phyloP scores from a whole-genome alignment of 371 early-diverging fungal species.

The Rhizopus delemar region DNA sequence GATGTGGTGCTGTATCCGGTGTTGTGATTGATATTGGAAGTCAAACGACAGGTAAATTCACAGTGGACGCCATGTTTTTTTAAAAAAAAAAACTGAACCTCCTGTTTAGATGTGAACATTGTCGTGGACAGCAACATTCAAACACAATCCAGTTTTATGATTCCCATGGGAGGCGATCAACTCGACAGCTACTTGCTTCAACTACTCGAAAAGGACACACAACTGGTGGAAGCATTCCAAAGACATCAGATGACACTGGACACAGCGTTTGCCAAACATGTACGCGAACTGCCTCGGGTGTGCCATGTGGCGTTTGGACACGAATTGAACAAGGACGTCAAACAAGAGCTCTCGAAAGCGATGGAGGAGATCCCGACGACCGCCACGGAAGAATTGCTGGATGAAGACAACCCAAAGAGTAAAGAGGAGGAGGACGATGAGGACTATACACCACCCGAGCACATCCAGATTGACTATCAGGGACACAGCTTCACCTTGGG shows the following conservation, averaged over 20 bases:
- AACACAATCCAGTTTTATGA: conserved; percentile 56
- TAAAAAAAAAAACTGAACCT: not conserved
- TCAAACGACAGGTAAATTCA: conserved; percentile 58
- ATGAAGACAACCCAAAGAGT: conserved; percentile 22
- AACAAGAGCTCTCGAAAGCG: conserved; percentile 24
- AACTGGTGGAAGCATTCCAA: conserved; percentile 50
- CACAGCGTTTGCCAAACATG: conserved; percentile 54
- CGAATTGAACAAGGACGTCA: conserved; percentile 35
- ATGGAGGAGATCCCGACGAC: conserved; percentile 36
- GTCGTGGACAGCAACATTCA: conserved; percentile 71
- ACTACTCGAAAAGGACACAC: conserved; percentile 58
- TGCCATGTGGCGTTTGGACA: conserved; percentile 59
- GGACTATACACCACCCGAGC: conserved; percentile 16
- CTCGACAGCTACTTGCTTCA: conserved; percentile 63
- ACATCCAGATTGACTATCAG: conserved; percentile 21
- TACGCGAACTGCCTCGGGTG: conserved; percentile 59
- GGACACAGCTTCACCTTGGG: conserved; percentile 61
- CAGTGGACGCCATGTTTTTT: not conserved
- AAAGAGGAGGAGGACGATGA: conserved; percentile 12
- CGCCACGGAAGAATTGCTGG: conserved; percentile 39
- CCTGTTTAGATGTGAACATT: conserved; percentile 62
- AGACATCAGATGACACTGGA: conserved; percentile 40
- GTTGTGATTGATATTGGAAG: conserved; percentile 91
- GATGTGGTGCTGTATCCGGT: conserved; percentile 76
- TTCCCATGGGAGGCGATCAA: conserved; percentile 71